Evolutionary conservation across 176 grass and related monocot genomes (phyloP).

Genomic region (Zoysia japonica): DNA sequence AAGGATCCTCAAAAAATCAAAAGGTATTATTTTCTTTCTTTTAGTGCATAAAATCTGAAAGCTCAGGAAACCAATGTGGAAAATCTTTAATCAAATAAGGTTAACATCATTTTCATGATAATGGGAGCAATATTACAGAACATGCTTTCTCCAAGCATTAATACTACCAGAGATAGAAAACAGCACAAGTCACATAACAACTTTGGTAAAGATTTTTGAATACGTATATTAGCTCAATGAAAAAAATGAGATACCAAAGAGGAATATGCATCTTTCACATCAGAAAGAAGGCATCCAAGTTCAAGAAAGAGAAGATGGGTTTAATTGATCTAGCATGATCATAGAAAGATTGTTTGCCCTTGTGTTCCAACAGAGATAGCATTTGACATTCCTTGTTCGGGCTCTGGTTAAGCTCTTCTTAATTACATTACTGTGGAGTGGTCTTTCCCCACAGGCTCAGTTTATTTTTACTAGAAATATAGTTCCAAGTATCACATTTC

Average conservation of each 20-base stretch:
- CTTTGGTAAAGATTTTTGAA: conserved; percentile 7
- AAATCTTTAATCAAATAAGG: background rate
- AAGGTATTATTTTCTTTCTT: background rate
- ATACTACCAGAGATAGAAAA: background rate
- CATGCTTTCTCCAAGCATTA: background rate
- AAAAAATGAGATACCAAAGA: background rate
- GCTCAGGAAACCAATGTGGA: background rate
- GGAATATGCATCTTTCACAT: background rate
- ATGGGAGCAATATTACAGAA: background rate
- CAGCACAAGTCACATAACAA: background rate
- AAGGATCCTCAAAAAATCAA: background rate
- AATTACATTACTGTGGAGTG: too few relatives aligned
- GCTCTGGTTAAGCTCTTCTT: too few relatives aligned
- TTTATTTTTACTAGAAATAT: conserved; percentile 8
- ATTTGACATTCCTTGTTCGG: too few relatives aligned
- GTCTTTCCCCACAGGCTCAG: background rate
- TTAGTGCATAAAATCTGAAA: background rate
- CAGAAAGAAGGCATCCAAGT: background rate
- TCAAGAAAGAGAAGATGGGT: background rate
- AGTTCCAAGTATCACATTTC: background rate
- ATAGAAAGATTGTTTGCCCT: background rate
- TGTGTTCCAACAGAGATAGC: background rate
- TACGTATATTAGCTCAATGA: background rate
- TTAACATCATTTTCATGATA: conserved; percentile 16
- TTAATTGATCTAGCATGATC: too few relatives aligned